These are phyloP conservation scores for Sclerospora graminicola DNA, from an alignment of 352 stramenopile genomes.

Conservation along the genomic window DNA sequence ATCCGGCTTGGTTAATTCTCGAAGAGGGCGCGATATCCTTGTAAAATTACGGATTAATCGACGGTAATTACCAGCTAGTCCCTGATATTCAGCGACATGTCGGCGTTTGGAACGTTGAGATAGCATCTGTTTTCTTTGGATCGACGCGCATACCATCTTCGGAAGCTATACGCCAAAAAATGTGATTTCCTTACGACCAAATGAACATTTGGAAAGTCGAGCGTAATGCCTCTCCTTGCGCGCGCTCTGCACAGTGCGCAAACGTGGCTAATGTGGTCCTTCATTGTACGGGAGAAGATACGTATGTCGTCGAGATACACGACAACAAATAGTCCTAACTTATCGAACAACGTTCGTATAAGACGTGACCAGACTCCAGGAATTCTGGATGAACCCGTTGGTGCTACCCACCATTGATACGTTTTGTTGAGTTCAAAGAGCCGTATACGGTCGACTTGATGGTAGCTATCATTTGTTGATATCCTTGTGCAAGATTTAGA, in stretches of 20 bases:
- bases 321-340: neutral
- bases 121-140: too few species aligned
- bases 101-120: too few species aligned
- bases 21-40: too few species aligned
- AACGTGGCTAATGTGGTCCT: neutral
- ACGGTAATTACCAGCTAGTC: too few species aligned
- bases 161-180: too few species aligned
- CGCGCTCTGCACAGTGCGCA: neutral
- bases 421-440: neutral
- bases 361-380: slow-evolving; percentile 1
- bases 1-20: too few species aligned
- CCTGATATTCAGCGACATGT: too few species aligned
- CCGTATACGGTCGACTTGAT: neutral
- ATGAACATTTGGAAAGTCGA: neutral
- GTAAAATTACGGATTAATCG: too few species aligned
- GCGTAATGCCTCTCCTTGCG: neutral
- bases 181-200: neutral
- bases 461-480: slow-evolving; percentile 1
- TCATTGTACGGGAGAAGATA: slow-evolving; percentile 1
- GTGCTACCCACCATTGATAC: slow-evolving; percentile 3
- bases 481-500: neutral
- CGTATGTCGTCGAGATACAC: slow-evolving; percentile 5
- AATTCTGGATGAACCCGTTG: slow-evolving; percentile 1
- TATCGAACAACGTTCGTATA: neutral
- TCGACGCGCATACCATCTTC: too few species aligned